These are phyloP conservation scores for Ogataea degrootiae DNA, from an alignment of 805 yeast species.

Conservation along the genomic window DNA sequence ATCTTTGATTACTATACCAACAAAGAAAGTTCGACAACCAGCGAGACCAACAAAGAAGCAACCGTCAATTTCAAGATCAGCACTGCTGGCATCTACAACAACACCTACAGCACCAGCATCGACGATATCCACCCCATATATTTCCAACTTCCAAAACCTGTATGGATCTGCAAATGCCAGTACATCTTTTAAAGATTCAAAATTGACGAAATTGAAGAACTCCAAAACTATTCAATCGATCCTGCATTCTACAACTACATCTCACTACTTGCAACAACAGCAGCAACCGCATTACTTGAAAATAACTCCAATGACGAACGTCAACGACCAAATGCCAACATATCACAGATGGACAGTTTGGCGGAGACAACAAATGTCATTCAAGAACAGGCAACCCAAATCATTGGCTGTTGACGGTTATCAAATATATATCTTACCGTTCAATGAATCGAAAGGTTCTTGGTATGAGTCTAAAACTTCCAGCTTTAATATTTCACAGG, in stretches of 20 bases:
- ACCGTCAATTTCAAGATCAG: not conserved
- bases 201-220: constrained; percentile 19
- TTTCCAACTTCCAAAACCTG: not conserved
- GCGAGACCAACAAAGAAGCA: not conserved
- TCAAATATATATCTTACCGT: constrained; percentile 81
- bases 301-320: not conserved
- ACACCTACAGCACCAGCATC: not conserved
- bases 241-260: constrained; percentile 17
- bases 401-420: constrained; percentile 91
- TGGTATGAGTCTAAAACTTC: constrained; percentile 77
- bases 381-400: constrained; percentile 75
- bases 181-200: constrained; percentile 13
- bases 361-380: constrained; percentile 83
- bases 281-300: constrained; percentile 5
- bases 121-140: not conserved
- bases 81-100: too few species aligned
- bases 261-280: constrained; percentile 2
- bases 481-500: constrained; percentile 79
- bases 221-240: constrained; percentile 23
- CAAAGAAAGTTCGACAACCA: not conserved
- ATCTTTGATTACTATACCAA: not conserved
- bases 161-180: not conserved
- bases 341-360: constrained; percentile 84
- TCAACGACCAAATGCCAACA: constrained; percentile 33
- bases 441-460: constrained; percentile 58